Conservation (phyloP, 139 green algal species). For the Pycnococcus provasolii region DNA sequence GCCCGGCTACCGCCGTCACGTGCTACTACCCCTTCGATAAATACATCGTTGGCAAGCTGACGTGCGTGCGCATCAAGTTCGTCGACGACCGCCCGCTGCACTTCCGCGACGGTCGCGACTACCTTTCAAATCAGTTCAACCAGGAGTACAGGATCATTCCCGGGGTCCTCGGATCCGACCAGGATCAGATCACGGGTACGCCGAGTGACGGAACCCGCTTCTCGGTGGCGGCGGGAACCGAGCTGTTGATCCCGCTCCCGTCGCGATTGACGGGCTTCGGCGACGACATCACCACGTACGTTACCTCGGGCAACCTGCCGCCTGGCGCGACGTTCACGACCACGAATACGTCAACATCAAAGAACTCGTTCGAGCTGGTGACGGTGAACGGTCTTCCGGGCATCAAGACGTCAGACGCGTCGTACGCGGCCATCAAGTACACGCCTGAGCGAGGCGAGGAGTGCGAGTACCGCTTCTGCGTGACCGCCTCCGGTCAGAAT, state of each 20-base stretch:
- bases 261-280: not conserved
- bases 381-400: too few relatives aligned
- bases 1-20: slow-evolving; percentile 7
- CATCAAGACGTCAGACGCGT: too few relatives aligned
- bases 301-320: not conserved
- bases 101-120: slow-evolving; percentile 6
- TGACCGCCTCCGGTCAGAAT: not conserved
- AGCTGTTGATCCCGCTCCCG: not conserved
- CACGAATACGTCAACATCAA: not conserved
- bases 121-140: too few relatives aligned
- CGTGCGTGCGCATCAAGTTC: slow-evolving; percentile 18
- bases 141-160: too few relatives aligned
- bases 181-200: not conserved
- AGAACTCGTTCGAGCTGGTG: too few relatives aligned
- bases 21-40: slow-evolving; percentile 25
- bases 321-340: not conserved
- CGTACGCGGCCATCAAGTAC: too few relatives aligned
- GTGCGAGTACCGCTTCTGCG: slow-evolving; percentile 3
- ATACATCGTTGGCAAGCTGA: slow-evolving; percentile 13
- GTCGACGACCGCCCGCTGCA: not conserved
- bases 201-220: not conserved
- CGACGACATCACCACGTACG: not conserved
- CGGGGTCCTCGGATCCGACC: not conserved
- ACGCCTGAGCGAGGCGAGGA: not conserved
- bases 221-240: not conserved